Conservation (phyloP, 2,329 filamentous ascomycete genomes). For the Xylariaceae sp. region DNA sequence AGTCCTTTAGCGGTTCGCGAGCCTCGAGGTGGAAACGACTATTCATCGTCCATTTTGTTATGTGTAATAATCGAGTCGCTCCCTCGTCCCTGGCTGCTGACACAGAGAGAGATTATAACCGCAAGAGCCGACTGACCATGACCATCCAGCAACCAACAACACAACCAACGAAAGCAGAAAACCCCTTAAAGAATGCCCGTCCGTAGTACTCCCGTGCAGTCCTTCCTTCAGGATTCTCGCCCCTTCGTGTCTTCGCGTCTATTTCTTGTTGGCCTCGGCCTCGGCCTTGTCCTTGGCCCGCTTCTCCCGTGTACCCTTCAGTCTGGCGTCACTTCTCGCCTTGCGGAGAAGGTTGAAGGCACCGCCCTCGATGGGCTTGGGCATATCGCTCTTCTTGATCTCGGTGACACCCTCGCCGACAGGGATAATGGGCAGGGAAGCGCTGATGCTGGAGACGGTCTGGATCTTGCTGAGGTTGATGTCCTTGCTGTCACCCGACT, state of each 20-base stretch:
- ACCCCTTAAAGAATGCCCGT: slow-evolving; percentile 43
- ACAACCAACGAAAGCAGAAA: slow-evolving; percentile 44
- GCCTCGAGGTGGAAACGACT: slow-evolving; percentile 26
- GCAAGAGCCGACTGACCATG: slow-evolving; percentile 40
- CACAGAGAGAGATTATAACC: slow-evolving; percentile 29
- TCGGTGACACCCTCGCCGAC: slow-evolving; percentile 69
- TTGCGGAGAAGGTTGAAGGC: slow-evolving; percentile 88
- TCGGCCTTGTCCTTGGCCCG: slow-evolving; percentile 86
- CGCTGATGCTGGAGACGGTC: slow-evolving; percentile 61
- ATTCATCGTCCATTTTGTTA: slow-evolving; percentile 28
- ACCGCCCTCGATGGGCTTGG: slow-evolving; percentile 77
- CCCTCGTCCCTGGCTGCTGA: slow-evolving; percentile 33
- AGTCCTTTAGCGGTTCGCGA: slow-evolving; percentile 32
- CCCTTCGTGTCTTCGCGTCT: slow-evolving; percentile 49
- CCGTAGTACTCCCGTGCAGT: slow-evolving; percentile 45
- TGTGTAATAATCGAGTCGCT: slow-evolving; percentile 26
- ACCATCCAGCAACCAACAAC: slow-evolving; percentile 37
- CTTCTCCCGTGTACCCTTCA: slow-evolving; percentile 89
- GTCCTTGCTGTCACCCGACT: slow-evolving; percentile 90
- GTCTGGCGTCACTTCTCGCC: slow-evolving; percentile 82
- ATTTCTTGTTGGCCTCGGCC: slow-evolving; percentile 87
- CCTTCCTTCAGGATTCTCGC: slow-evolving; percentile 35
- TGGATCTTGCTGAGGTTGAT: slow-evolving; percentile 71
- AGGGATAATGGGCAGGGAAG: slow-evolving; percentile 76
- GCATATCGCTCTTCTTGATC: slow-evolving; percentile 83